Conservation (phyloP, 495 filamentous ascomycete species). For the Aspergillus incahuasiensis region DNA sequence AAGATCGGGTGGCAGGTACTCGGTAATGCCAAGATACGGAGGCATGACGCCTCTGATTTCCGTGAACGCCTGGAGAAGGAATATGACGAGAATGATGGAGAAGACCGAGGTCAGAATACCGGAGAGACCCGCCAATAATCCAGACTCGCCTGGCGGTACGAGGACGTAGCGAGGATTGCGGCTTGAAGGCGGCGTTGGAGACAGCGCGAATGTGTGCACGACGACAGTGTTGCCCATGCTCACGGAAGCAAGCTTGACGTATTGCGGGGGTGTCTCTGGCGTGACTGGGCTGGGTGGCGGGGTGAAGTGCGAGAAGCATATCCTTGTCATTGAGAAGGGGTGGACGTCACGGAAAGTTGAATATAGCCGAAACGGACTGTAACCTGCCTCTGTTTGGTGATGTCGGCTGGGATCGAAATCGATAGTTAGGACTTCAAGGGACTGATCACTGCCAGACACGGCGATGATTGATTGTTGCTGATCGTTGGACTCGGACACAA, state of each 20-base stretch:
- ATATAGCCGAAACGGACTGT: slow-evolving; percentile 57
- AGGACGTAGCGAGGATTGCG: slow-evolving; percentile 65
- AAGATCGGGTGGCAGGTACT: slow-evolving; percentile 38
- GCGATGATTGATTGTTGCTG: slow-evolving; percentile 76
- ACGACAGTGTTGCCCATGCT: slow-evolving; percentile 81
- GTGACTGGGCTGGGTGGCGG: slow-evolving; percentile 49
- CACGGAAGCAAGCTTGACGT: slow-evolving; percentile 77
- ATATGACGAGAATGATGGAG: slow-evolving; percentile 49
- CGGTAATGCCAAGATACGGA: slow-evolving; percentile 52
- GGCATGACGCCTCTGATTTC: slow-evolving; percentile 60
- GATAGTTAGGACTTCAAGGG: slow-evolving; percentile 71
- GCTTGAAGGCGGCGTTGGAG: slow-evolving; percentile 44
- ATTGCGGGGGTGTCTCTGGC: slow-evolving; percentile 46
- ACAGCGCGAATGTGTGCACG: slow-evolving; percentile 78
- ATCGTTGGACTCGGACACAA: slow-evolving; percentile 50
- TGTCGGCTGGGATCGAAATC: slow-evolving; percentile 47
- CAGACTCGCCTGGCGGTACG: slow-evolving; percentile 48
- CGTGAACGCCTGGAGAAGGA: slow-evolving; percentile 61
- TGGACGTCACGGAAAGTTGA: slow-evolving; percentile 69
- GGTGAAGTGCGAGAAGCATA: slow-evolving; percentile 70
- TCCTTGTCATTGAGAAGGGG: slow-evolving; percentile 76
- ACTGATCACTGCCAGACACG: slow-evolving; percentile 76
- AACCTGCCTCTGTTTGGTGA: slow-evolving; percentile 26
- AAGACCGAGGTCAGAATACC: slow-evolving; percentile 48
- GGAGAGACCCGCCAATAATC: slow-evolving; percentile 42